Base-by-base conservation (phyloP, 208 protist species). In the Wallacemonas sp. region DNA sequence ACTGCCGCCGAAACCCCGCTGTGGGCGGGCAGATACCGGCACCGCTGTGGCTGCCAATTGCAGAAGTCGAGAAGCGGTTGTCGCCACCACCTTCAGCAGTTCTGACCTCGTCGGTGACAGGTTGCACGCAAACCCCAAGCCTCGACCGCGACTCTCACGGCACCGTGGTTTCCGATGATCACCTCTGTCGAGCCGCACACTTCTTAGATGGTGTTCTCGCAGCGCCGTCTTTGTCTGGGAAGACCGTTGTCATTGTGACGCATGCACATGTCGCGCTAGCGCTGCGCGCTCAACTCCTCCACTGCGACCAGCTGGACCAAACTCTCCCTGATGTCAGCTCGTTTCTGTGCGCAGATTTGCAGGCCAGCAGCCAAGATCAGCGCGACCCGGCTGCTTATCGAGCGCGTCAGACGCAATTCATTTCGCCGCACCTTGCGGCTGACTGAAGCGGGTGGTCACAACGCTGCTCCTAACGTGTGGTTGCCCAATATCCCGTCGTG, bases 161-260 rank as follows among this genome's bases (percentile, higher is more conserved):
- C 0, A 5, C 3, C 0, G 31, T 58, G 15, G 5, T 31, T 0
- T 3, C 17, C 22, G 51, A 39, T 31, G 30, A 58, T 9, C 51
- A 58, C n/a, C 30, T 42, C 5, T 14, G n/a, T 4, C 51, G 51
- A 2, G 51, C 31, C 51, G 14, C 28, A 2, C 30, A 21, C 0
- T 8, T 58, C 3, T 19, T 58, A 8, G 51, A 5, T 22, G 47
- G 11, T 4, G 22, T 55, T 19, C 14, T 39, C 30, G 2, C 28
- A 5, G 19, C 8, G 2, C 5, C 51, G 15, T 9, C 36, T 21
- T 33, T 70, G 15, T 22, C 21, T 31, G 51, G 66, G 11, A 70
- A 70, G 44, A 56, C 56, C 12, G 55, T 70, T 2, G 31, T 70
- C 51, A 33, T 62, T n/a, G 66, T 70, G 27, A 54, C 41, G 17